A percentile compares a stretch with the other conserved stretches of the same genome.
Conservation (phyloP, 352 stramenopile species). For the Pythium phragmiticola region DNA sequence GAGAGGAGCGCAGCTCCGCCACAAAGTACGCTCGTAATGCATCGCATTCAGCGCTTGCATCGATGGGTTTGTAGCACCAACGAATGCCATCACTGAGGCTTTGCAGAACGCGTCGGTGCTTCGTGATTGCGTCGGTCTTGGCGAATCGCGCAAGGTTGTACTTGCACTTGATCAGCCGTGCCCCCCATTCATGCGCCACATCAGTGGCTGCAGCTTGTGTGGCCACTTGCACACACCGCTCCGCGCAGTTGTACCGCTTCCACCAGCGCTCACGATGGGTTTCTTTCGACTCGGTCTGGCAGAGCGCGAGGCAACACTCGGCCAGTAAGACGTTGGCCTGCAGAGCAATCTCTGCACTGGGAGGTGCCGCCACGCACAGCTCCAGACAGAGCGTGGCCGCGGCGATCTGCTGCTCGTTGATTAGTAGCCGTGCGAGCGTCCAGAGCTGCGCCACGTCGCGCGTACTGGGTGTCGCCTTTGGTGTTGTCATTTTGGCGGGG, state of each 20-base stretch:
- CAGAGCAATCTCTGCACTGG: not conserved
- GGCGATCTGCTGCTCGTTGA: slow-evolving; percentile 35
- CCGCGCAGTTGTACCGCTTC: slow-evolving; percentile 45
- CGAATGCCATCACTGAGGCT: slow-evolving; percentile 49
- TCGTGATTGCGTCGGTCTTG: slow-evolving; percentile 36
- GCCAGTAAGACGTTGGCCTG: slow-evolving; percentile 44
- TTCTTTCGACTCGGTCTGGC: slow-evolving; percentile 39
- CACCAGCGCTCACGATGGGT: slow-evolving; percentile 50
- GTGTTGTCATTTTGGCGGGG: not conserved
- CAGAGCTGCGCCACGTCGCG: slow-evolving; percentile 45
- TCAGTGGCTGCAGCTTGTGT: slow-evolving; percentile 28
- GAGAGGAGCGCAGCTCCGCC: slow-evolving; percentile 43
- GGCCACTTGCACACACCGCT: slow-evolving; percentile 39
- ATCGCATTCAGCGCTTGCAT: not conserved
- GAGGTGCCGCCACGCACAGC: slow-evolving; percentile 25
- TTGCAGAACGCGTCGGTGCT: slow-evolving; percentile 44
- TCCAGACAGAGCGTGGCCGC: slow-evolving; percentile 53
- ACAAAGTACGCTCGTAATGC: slow-evolving; percentile 53
- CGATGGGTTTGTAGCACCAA: slow-evolving; percentile 5
- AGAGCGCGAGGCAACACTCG: slow-evolving; percentile 52
- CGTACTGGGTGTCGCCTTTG: not conserved
- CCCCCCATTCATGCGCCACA: slow-evolving; percentile 39
- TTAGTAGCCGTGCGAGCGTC: slow-evolving; percentile 51
- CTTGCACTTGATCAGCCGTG: slow-evolving; percentile 55
- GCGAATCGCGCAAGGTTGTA: slow-evolving; percentile 47